Evolutionary conservation across 2,329 filamentous ascomycete genomes (phyloP).

Genomic region (Arthrocladium fulminans): DNA sequence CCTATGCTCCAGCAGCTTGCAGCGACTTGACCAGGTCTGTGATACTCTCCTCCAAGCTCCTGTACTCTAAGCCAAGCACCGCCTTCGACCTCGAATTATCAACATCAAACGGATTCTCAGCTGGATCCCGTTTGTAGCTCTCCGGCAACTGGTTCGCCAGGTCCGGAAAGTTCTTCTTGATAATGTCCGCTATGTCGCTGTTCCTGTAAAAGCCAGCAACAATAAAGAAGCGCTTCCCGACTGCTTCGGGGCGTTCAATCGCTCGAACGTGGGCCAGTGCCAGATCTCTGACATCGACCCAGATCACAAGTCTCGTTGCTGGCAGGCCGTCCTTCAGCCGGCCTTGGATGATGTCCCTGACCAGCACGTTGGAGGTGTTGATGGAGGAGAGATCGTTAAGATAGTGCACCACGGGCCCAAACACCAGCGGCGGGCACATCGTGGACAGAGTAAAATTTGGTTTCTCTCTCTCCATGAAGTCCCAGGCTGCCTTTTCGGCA

Average conservation of each 20-base stretch:
- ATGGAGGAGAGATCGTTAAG: constrained; percentile 54
- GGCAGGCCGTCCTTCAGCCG: constrained; percentile 17
- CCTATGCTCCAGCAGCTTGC: constrained; percentile 43
- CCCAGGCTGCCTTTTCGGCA: constrained; percentile 59
- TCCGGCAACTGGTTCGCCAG: constrained; percentile 34
- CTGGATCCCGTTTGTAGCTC: constrained; percentile 47
- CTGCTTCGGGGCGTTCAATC: constrained; percentile 38
- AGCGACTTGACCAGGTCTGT: constrained; percentile 46
- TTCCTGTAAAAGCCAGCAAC: constrained; percentile 35
- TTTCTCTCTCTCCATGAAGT: constrained; percentile 48
- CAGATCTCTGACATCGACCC: constrained; percentile 45
- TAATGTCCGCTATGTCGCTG: constrained; percentile 34
- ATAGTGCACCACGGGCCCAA: constrained; percentile 56
- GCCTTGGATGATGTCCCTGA: constrained; percentile 27
- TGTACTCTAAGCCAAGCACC: constrained; percentile 35
- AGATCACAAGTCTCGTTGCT: constrained; percentile 49
- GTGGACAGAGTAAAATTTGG: constrained; percentile 53
- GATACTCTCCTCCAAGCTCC: constrained; percentile 30
- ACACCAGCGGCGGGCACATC: constrained; percentile 54
- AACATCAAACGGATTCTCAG: constrained; percentile 42
- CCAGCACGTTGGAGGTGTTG: constrained; percentile 64
- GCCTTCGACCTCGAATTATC: constrained; percentile 35
- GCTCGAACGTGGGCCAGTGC: constrained; percentile 41
- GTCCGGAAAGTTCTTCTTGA: constrained; percentile 36
- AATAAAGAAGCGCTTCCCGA: constrained; percentile 39